Percentiles rank a stretch among this genome's conserved stretches.
Evolutionary conservation across 1,284 basidiomycete species (phyloP).

Genomic region (Boletus subluridellus): DNA sequence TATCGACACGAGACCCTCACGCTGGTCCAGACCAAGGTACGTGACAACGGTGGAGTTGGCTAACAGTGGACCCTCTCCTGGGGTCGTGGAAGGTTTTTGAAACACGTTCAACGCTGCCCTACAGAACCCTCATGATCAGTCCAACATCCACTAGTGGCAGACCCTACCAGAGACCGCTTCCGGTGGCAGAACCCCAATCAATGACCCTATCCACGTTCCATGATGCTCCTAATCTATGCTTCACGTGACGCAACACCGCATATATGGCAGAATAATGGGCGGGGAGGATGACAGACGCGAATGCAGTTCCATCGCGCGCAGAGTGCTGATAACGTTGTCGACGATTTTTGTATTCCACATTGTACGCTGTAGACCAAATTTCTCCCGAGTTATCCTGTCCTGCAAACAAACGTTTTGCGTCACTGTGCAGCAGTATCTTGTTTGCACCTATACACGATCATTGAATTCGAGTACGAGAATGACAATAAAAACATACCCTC

Average conservation of each 20-base stretch:
- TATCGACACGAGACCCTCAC: constrained; percentile 62
- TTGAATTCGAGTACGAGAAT: constrained; percentile 1
- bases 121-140: constrained; percentile 13
- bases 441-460: constrained; percentile 49
- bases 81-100: constrained; percentile 37
- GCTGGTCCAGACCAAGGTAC: constrained; percentile 69
- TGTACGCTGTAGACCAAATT: constrained; percentile 54
- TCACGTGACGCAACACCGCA: constrained; percentile 62
- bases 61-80: constrained; percentile 37
- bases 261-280: constrained; percentile 72
- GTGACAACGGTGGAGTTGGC: constrained; percentile 51
- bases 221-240: constrained; percentile 55
- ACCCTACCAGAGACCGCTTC: constrained; percentile 69
- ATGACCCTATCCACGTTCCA: constrained; percentile 59
- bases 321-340: constrained; percentile 55
- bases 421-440: constrained; percentile 60
- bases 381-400: constrained; percentile 33
- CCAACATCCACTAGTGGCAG: constrained; percentile 1
- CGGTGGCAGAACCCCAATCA: constrained; percentile 75
- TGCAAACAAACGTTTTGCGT: constrained; percentile 67
- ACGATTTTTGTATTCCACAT: constrained; percentile 56
- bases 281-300: constrained; percentile 69
- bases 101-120: constrained; percentile 69
- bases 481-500: constrained; percentile 43
- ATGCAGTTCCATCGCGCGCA: constrained; percentile 68